Percentiles rank a stretch among this genome's conserved stretches.
phyloP scores from a whole-genome alignment of 768 basidiomycete genomes.

The Tulasnella sp. region DNA sequence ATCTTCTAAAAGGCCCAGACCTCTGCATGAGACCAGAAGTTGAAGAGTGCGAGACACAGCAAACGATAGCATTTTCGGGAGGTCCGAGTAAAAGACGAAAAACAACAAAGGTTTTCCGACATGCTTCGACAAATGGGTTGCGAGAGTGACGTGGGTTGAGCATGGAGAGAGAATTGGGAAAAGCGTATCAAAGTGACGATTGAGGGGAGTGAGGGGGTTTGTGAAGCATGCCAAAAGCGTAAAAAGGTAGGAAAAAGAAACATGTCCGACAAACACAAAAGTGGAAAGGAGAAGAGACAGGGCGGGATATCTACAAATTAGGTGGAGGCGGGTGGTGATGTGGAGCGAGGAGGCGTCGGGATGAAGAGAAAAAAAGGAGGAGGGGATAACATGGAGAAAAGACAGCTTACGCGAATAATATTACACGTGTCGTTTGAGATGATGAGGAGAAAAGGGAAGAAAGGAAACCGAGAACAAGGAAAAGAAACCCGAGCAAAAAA shows the following conservation, averaged over 20 bases:
- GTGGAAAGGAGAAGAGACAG: neutral
- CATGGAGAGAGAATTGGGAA: neutral
- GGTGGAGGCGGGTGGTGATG: neutral
- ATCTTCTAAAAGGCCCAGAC: too few species aligned
- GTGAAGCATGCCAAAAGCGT: neutral
- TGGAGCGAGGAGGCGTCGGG: neutral
- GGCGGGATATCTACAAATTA: neutral
- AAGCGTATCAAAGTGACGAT: neutral
- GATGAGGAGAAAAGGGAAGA: neutral
- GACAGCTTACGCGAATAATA: neutral
- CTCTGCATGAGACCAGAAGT: too few species aligned
- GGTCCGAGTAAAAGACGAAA: too few species aligned
- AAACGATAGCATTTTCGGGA: too few species aligned
- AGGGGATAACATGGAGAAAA: neutral
- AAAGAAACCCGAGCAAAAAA: too few species aligned
- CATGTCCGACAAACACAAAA: neutral
- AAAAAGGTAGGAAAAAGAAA: neutral
- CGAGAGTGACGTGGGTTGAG: neutral
- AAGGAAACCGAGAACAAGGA: neutral
- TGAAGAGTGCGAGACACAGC: too few species aligned
- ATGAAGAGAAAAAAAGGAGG: neutral
- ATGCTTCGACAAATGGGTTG: neutral
- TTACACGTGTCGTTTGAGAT: neutral
- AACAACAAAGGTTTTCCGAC: too few species aligned
- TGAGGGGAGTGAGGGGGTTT: neutral